phyloP scores from a whole-genome alignment of 208 protist species.

The Leishmania mexicana region DNA sequence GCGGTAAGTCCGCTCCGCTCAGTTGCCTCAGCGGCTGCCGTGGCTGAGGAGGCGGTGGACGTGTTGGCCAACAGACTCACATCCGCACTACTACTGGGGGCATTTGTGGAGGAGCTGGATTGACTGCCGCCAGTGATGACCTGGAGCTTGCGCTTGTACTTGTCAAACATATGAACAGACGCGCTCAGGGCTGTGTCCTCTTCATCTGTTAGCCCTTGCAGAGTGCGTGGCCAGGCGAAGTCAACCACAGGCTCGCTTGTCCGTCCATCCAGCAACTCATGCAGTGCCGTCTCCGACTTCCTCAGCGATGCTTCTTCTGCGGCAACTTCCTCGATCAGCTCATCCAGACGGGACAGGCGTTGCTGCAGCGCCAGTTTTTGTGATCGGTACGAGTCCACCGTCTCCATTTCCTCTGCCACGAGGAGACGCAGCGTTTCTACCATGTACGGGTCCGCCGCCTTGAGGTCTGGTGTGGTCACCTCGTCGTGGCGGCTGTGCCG shows the following conservation, averaged over 20 bases:
- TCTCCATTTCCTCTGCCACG: constrained; percentile 15
- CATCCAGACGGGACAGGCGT: constrained; percentile 6
- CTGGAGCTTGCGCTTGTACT: constrained; percentile 39
- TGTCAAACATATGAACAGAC: constrained; percentile 40
- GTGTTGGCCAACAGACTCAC: constrained; percentile 2
- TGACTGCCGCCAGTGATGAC: background rate
- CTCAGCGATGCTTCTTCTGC: constrained; percentile 17
- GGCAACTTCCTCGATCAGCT: constrained; percentile 21
- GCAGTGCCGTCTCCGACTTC: constrained; percentile 43
- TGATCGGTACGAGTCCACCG: constrained; percentile 16
- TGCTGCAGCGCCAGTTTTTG: constrained; percentile 16
- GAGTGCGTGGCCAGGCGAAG: constrained; percentile 38
- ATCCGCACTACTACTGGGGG: constrained; percentile 8
- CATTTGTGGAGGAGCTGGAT: constrained; percentile 1
- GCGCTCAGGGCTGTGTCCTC: constrained; percentile 27
- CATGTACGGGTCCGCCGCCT: background rate
- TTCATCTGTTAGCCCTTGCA: constrained; percentile 50
- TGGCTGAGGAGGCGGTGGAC: background rate
- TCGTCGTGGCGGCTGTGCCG: background rate
- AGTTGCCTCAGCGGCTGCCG: background rate
- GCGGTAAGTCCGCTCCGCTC: background rate
- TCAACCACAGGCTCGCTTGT: constrained; percentile 1
- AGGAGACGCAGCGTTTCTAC: constrained; percentile 17
- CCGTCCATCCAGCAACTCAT: constrained; percentile 5
- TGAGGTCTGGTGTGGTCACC: background rate